Percentiles rank a stretch among this genome's conserved stretches.
Conservation (phyloP, 1,284 basidiomycete species). For the Ceraceosorus guamensis region DNA sequence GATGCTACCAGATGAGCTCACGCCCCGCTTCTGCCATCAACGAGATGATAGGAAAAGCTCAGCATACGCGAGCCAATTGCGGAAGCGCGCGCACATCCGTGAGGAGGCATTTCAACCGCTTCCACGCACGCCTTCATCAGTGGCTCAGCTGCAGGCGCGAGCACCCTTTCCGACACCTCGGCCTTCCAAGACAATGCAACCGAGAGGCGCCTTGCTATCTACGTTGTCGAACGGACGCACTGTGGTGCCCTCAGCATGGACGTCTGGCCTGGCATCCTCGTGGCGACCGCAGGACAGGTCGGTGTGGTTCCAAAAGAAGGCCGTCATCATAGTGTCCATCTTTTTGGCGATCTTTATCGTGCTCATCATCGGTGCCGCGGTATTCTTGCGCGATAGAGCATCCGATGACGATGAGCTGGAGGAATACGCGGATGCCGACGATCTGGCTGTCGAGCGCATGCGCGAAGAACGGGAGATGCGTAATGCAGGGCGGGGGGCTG, state of each 20-base stretch:
- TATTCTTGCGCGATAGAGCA: conserved; percentile 39
- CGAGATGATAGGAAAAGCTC: too few relatives aligned
- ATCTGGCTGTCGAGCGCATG: conserved; percentile 17
- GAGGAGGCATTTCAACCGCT: too few relatives aligned
- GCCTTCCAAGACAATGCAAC: background rate
- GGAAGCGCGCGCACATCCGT: too few relatives aligned
- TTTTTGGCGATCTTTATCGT: conserved; percentile 48
- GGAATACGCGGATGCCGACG: conserved; percentile 26
- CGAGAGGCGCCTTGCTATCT: background rate
- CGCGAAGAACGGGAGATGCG: conserved; percentile 19
- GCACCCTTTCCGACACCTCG: too few relatives aligned
- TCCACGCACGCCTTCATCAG: too few relatives aligned
- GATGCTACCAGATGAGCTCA: too few relatives aligned
- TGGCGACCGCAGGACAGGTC: conserved; percentile 24
- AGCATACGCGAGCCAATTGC: too few relatives aligned
- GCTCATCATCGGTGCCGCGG: conserved; percentile 42
- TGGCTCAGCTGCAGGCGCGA: too few relatives aligned
- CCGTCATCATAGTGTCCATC: conserved; percentile 43
- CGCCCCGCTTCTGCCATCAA: too few relatives aligned
- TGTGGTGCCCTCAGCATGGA: conserved; percentile 22
- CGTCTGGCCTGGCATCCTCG: conserved; percentile 29
- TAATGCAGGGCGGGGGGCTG: conserved; percentile 6
- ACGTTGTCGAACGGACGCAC: background rate
- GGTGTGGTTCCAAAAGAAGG: conserved; percentile 41
- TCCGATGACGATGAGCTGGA: conserved; percentile 13